Conservation (phyloP, 495 filamentous ascomycete species). For the Talaromyces wortmannii region DNA sequence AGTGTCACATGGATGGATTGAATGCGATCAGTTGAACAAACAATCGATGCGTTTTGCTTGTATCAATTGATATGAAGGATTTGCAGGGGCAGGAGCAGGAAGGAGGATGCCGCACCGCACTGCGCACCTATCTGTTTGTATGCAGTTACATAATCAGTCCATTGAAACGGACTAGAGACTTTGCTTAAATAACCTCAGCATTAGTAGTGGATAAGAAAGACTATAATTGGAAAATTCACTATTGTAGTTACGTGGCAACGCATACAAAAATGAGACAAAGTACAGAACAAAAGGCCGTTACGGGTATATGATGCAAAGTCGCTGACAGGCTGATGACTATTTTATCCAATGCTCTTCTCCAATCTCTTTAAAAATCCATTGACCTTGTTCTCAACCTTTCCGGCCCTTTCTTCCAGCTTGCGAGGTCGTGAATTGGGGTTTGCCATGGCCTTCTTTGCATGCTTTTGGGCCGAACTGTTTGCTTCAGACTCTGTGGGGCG, state of each 20-base stretch:
- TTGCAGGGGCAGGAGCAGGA: too few relatives aligned
- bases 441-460: conserved; percentile 45
- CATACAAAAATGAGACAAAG: too few relatives aligned
- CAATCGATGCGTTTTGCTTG: too few relatives aligned
- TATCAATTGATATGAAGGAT: too few relatives aligned
- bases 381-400: conserved; percentile 67
- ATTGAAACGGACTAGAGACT: too few relatives aligned
- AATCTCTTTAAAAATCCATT: conserved; percentile 80
- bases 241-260: too few relatives aligned
- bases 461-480: conserved; percentile 28
- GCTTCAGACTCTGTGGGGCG: conserved; percentile 63
- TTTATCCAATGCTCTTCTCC: conserved; percentile 69
- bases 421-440: conserved; percentile 39
- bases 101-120: too few relatives aligned
- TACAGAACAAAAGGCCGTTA: background rate
- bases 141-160: too few relatives aligned
- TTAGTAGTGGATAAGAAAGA: too few relatives aligned
- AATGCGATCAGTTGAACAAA: background rate
- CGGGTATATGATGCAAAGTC: background rate
- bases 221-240: too few relatives aligned
- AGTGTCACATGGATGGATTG: conserved; percentile 65
- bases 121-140: too few relatives aligned
- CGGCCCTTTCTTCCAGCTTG: conserved; percentile 63
- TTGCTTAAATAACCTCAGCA: too few relatives aligned
- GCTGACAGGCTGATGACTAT: background rate